A percentile compares a stretch with the other conserved stretches of the same genome.
These are phyloP conservation scores for Amaranthus palmeri DNA, from an alignment of 148 eudicot genomes.

Conservation along the genomic window DNA sequence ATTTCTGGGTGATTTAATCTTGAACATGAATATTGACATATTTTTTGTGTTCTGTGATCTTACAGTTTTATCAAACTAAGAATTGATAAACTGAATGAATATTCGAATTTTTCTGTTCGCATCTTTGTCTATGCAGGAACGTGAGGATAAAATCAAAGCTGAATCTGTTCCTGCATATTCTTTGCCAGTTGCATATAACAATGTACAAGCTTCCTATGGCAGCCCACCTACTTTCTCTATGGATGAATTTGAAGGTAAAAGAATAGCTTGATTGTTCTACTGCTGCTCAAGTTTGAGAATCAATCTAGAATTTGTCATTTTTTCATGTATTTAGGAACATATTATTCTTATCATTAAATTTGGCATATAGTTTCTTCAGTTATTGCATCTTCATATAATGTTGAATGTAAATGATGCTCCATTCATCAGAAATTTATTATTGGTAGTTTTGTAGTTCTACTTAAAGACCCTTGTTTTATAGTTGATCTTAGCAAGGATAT, in stretches of 20 bases:
- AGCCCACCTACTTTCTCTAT: constrained; percentile 55
- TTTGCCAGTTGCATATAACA: constrained; percentile 36
- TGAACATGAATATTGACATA: neutral
- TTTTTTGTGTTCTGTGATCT: neutral
- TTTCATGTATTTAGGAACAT: too few species aligned
- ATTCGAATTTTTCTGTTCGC: neutral
- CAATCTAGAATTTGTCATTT: too few species aligned
- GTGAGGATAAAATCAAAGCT: constrained; percentile 66
- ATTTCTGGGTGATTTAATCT: neutral
- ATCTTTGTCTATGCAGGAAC: constrained; percentile 48
- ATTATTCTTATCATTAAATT: too few species aligned
- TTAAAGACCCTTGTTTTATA: too few species aligned
- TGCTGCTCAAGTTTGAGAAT: neutral
- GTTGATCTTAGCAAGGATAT: too few species aligned
- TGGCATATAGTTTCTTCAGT: too few species aligned
- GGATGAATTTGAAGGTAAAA: constrained; percentile 94
- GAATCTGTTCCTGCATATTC: constrained; percentile 54
- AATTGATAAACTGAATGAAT: neutral
- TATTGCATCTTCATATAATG: too few species aligned
- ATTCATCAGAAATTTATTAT: too few species aligned
- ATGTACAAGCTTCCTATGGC: constrained; percentile 32
- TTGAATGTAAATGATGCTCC: too few species aligned
- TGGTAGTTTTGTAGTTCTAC: too few species aligned
- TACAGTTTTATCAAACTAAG: neutral
- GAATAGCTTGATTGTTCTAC: neutral